phyloP scores from a whole-genome alignment of 768 basidiomycete genomes.

The Macrolepiota dolichaula region DNA sequence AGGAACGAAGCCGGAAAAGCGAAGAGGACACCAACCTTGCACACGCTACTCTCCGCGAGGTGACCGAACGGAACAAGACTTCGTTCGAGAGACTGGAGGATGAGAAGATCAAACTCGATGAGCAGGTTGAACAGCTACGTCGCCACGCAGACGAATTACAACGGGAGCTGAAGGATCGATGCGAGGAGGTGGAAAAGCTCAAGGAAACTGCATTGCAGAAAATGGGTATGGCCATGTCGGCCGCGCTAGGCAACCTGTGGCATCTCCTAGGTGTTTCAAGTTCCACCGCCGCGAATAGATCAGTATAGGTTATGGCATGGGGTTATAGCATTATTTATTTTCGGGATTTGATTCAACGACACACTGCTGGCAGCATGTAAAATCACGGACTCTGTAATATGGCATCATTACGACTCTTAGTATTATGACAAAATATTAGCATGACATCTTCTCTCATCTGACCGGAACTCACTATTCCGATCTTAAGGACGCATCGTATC shows the following conservation, averaged over 20 bases:
- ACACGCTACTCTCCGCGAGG: neutral
- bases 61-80: neutral
- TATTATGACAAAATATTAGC: too few relatives aligned
- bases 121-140: neutral
- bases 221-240: neutral
- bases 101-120: neutral
- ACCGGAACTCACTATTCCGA: too few relatives aligned
- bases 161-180: neutral
- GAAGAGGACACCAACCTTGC: neutral
- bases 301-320: neutral
- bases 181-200: neutral
- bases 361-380: neutral
- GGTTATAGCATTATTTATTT: neutral
- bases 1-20: neutral
- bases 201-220: neutral
- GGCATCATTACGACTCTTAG: too few relatives aligned
- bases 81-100: constrained; percentile 1
- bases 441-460: too few relatives aligned
- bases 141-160: neutral
- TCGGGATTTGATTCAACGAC: neutral
- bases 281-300: neutral
- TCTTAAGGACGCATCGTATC: too few relatives aligned
- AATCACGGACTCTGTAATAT: neutral
- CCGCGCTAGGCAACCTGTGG: neutral
- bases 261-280: neutral